Evolutionary conservation across 169 alveolate genomes (phyloP).

Genomic region (Babesia microti): DNA sequence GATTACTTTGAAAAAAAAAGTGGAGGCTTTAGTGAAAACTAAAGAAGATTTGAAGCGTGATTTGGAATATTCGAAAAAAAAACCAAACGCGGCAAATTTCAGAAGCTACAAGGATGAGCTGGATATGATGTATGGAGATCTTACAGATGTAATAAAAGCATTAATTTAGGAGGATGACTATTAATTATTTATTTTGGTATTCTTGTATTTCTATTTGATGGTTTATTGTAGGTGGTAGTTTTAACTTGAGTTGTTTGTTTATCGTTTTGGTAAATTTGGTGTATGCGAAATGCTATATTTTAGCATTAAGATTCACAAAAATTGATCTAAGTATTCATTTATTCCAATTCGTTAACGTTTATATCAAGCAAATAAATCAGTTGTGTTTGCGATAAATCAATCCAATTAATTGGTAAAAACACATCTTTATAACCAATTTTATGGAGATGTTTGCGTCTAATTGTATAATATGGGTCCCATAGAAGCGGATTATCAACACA

Average conservation of each 20-base stretch:
- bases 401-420: no score
- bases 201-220: conserved; percentile 14
- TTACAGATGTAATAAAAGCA: conserved; percentile 42
- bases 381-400: conserved; percentile 1
- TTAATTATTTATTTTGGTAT: conserved; percentile 7
- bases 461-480: no score
- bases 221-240: background rate
- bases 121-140: conserved; percentile 61
- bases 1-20: conserved; percentile 34
- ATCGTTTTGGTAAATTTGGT: background rate
- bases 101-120: conserved; percentile 61
- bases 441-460: no score
- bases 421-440: no score
- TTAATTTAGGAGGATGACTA: background rate
- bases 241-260: background rate
- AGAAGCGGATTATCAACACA: no score
- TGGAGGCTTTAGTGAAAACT: conserved; percentile 25
- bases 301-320: conserved; percentile 1
- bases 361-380: background rate
- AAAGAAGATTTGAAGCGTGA: conserved; percentile 30
- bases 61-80: conserved; percentile 30
- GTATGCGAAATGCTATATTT: background rate
- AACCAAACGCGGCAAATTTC: conserved; percentile 17
- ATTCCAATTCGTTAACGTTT: no score
- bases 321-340: no score